phyloP scores from a whole-genome alignment of 2,329 filamentous ascomycete genomes.

The Neonectria coccinea region DNA sequence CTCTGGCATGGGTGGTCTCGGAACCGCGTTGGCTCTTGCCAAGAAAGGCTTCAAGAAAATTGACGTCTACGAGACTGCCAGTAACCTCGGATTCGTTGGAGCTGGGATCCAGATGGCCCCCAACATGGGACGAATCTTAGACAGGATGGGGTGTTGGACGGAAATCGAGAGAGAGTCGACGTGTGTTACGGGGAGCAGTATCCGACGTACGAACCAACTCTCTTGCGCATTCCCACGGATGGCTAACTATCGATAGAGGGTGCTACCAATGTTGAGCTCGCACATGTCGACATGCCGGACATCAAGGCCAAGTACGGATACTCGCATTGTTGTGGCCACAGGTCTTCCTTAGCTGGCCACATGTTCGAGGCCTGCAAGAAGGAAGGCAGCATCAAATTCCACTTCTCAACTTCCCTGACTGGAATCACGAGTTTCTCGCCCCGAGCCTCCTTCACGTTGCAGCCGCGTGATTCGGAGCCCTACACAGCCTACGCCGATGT shows the following conservation, averaged over 20 bases:
- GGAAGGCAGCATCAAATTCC: slow-evolving; percentile 73
- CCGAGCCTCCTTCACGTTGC: slow-evolving; percentile 34
- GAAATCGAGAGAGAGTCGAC: slow-evolving; percentile 60
- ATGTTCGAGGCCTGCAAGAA: slow-evolving; percentile 77
- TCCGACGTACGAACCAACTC: slow-evolving; percentile 42
- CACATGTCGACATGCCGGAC: slow-evolving; percentile 76
- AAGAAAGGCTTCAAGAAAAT: slow-evolving; percentile 44
- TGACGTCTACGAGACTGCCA: slow-evolving; percentile 44
- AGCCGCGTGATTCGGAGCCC: slow-evolving; percentile 35
- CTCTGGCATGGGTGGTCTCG: slow-evolving; percentile 55
- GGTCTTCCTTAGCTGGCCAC: slow-evolving; percentile 75
- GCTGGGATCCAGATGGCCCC: slow-evolving; percentile 88
- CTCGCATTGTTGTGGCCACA: slow-evolving; percentile 84
- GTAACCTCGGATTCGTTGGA: slow-evolving; percentile 64
- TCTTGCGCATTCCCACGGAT: background rate
- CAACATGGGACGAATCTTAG: slow-evolving; percentile 83
- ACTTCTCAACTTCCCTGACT: slow-evolving; percentile 60
- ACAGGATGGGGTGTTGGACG: slow-evolving; percentile 78
- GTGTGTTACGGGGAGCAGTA: slow-evolving; percentile 46
- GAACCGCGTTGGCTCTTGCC: slow-evolving; percentile 53
- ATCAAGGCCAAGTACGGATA: slow-evolving; percentile 77
- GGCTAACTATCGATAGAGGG: slow-evolving; percentile 63
- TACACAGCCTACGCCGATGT: slow-evolving; percentile 56
- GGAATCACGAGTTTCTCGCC: slow-evolving; percentile 44
- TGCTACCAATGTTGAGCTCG: slow-evolving; percentile 76